Evolutionary conservation across 805 yeast genomes (phyloP).

Genomic region (Wickerhamomyces chambardii): DNA sequence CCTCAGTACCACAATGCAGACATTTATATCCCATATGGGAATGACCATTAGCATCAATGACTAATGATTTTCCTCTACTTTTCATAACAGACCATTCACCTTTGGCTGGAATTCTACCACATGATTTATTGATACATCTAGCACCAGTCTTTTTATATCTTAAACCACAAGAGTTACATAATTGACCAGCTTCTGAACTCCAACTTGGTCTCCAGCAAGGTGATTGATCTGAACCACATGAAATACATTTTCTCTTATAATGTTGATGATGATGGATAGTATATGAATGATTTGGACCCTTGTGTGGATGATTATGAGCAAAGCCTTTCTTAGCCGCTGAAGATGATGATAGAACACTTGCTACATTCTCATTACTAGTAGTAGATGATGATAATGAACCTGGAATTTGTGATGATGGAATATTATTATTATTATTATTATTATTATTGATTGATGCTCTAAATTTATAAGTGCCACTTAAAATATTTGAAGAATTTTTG

Average conservation of each 20-base stretch:
- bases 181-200: conserved; percentile 86
- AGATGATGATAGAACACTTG: conserved; percentile 3
- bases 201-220: conserved; percentile 99
- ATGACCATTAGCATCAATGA: conserved; percentile 19
- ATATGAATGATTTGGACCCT: conserved; percentile 18
- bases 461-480: background rate
- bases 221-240: conserved; percentile 84
- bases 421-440: no score
- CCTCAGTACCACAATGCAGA: conserved; percentile 49
- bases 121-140: conserved; percentile 65
- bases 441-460: background rate
- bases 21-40: conserved; percentile 35
- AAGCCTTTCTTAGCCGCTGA: conserved; percentile 4
- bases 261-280: conserved; percentile 18
- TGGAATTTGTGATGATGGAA: conserved; percentile 6
- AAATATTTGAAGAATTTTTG: no score
- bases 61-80: conserved; percentile 43
- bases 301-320: conserved; percentile 18
- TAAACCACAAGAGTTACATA: conserved; percentile 94
- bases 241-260: conserved; percentile 58
- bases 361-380: no score
- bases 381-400: conserved; percentile 1
- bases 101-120: conserved; percentile 91
- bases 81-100: conserved; percentile 92
- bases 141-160: conserved; percentile 93